Conservation (phyloP, 495 filamentous ascomycete species). For the Apiosordaria backusii region DNA sequence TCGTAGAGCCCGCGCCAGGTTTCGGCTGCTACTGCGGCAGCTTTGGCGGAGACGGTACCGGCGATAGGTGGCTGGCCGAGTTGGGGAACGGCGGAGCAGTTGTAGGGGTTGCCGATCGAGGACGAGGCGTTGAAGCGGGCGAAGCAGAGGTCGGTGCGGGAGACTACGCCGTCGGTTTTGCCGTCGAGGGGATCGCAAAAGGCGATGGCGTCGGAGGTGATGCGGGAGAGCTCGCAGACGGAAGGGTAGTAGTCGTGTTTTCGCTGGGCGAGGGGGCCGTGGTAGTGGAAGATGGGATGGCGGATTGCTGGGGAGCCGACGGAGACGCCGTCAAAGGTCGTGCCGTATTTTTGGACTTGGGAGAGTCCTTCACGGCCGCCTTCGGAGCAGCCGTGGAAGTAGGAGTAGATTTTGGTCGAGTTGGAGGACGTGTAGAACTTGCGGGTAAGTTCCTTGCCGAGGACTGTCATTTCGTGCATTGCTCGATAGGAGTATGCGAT, state of each 20-base stretch:
- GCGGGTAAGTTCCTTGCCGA: conserved; percentile 34
- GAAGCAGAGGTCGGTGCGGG: conserved; percentile 51
- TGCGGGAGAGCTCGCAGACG: conserved; percentile 50
- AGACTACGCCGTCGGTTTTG: conserved; percentile 49
- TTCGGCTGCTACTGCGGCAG: conserved; percentile 37
- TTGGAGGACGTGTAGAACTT: conserved; percentile 36
- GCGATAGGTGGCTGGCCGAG: conserved; percentile 36
- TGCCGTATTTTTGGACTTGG: conserved; percentile 51
- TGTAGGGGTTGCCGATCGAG: conserved; percentile 46
- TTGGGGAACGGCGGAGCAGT: conserved; percentile 39
- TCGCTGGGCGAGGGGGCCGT: conserved; percentile 43
- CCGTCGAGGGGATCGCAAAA: conserved; percentile 54
- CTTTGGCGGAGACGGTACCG: conserved; percentile 43
- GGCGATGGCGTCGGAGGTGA: conserved; percentile 49
- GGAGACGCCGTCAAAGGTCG: conserved; percentile 49
- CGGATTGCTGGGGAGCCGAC: conserved; percentile 53
- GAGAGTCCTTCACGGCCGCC: conserved; percentile 52
- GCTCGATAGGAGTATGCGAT: conserved; percentile 46
- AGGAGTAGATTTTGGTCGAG: conserved; percentile 45
- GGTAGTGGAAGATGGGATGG: conserved; percentile 48
- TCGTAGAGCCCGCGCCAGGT: conserved; percentile 46
- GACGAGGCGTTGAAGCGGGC: conserved; percentile 43
- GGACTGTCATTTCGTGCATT: conserved; percentile 28
- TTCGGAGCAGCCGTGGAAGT: conserved; percentile 53
- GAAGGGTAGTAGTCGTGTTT: conserved; percentile 49